Percentiles rank a stretch among this genome's conserved stretches.
These are phyloP conservation scores for Coelastrella sp. DNA, from an alignment of 139 green algal species.

Conservation along the genomic window DNA sequence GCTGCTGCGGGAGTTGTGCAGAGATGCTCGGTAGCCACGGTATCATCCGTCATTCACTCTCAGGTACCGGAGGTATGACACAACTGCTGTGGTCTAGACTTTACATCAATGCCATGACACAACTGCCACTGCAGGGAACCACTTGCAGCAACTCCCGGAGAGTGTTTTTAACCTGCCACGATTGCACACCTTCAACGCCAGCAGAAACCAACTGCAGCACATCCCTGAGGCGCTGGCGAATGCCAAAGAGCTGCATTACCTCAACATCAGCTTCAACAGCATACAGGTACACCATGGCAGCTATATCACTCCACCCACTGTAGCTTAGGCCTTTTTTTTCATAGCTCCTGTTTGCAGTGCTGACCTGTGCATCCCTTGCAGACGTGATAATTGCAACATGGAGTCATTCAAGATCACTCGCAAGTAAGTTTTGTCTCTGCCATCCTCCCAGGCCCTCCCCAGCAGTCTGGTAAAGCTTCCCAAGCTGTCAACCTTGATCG, in stretches of 20 bases:
- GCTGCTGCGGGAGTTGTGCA: neutral
- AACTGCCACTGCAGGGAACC: constrained; percentile 11
- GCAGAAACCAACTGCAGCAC: constrained; percentile 10
- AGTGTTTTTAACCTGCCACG: constrained; percentile 1
- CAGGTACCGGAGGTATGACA: too few species aligned
- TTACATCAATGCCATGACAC: neutral
- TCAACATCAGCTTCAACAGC: constrained; percentile 19
- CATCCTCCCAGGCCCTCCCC: constrained; percentile 19
- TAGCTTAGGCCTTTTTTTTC: too few species aligned
- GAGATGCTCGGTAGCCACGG: neutral
- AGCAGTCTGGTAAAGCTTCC: constrained; percentile 6
- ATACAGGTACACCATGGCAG: neutral
- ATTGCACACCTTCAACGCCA: constrained; percentile 42
- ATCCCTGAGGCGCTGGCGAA: neutral
- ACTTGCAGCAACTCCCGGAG: neutral
- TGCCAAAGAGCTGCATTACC: constrained; percentile 25
- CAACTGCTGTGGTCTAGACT: neutral
- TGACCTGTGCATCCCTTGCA: too few species aligned
- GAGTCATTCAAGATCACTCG: too few species aligned
- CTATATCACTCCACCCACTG: neutral
- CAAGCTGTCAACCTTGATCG: constrained; percentile 45
- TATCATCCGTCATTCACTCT: neutral
- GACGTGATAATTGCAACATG: too few species aligned
- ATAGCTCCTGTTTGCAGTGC: too few species aligned
- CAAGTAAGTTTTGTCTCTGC: neutral